These are phyloP conservation scores for Deinandra increscens DNA, from an alignment of 129 eudicot species.

Conservation along the genomic window DNA sequence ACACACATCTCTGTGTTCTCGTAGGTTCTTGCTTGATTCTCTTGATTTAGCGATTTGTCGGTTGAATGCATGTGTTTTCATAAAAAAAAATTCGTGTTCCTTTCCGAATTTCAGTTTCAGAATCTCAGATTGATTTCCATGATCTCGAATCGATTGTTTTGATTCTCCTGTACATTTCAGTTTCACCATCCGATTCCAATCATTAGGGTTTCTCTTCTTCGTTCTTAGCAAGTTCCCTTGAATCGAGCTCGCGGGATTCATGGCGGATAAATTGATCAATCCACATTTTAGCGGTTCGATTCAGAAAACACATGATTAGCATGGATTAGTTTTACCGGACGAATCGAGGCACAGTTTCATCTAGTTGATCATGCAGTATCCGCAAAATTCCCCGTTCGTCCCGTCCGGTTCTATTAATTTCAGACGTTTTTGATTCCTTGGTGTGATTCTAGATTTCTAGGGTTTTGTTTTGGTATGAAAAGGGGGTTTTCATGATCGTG, in stretches of 20 bases:
- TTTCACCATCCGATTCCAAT: constrained; percentile 12
- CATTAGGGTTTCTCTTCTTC: constrained; percentile 27
- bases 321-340: not conserved
- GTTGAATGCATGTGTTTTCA: constrained; percentile 6
- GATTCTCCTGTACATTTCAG: not conserved
- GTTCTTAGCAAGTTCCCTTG: not conserved
- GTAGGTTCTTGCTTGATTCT: not conserved
- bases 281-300: constrained; percentile 4
- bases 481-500: not conserved
- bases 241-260: constrained; percentile 9
- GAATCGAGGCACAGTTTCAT: not conserved
- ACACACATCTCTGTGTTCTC: constrained; percentile 7
- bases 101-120: not conserved
- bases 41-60: not conserved
- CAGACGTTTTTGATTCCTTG: not conserved
- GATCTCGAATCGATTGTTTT: not conserved
- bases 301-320: not conserved
- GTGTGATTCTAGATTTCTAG: constrained; percentile 33
- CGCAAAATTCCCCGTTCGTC: not conserved
- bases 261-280: not conserved
- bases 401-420: not conserved
- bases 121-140: not conserved
- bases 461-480: constrained; percentile 30
- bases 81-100: not conserved
- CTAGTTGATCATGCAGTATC: not conserved